phyloP scores from a whole-genome alignment of 176 grass and related monocot genomes.

The Calamus simplicifolius region DNA sequence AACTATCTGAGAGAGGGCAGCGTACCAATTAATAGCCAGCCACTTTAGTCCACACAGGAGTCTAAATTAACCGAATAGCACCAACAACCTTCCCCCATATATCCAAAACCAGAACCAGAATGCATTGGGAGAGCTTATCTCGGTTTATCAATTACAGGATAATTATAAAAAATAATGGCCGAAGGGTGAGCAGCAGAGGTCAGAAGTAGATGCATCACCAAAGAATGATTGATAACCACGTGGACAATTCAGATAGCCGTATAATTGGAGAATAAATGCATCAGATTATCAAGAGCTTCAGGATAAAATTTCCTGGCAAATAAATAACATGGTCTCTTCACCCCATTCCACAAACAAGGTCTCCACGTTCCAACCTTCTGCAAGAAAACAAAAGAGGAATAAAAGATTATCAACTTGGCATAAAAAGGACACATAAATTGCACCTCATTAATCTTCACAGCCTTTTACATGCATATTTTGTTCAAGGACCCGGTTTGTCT shows the following conservation, averaged over 20 bases:
- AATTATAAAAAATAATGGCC: conserved; percentile 10
- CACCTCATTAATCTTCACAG: too few species aligned
- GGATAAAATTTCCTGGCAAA: conserved; percentile 93
- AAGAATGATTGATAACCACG: conserved; percentile 24
- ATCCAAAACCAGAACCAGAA: too few species aligned
- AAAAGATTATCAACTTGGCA: too few species aligned
- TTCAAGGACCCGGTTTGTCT: too few species aligned
- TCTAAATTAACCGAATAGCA: conserved; percentile 23
- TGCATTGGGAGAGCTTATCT: conserved; percentile 19
- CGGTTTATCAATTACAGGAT: conserved; percentile 56
- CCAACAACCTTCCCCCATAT: conserved; percentile 15
- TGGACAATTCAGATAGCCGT: conserved; percentile 48
- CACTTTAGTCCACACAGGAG: conserved; percentile 32
- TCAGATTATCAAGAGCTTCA: conserved; percentile 64
- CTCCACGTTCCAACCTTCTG: conserved; percentile 59
- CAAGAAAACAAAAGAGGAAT: neutral
- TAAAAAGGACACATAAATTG: too few species aligned
- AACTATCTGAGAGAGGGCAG: conserved; percentile 32
- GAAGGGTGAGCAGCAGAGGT: conserved; percentile 11
- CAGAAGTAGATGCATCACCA: conserved; percentile 9
- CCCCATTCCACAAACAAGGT: conserved; percentile 90
- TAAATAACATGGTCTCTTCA: conserved; percentile 90
- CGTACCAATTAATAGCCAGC: conserved; percentile 35
- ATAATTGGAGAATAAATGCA: conserved; percentile 77
- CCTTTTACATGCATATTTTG: too few species aligned